A percentile compares a stretch with the other conserved stretches of the same genome.
phyloP scores from a whole-genome alignment of 352 stramenopile genomes.

The Globisporangium yorkense region DNA sequence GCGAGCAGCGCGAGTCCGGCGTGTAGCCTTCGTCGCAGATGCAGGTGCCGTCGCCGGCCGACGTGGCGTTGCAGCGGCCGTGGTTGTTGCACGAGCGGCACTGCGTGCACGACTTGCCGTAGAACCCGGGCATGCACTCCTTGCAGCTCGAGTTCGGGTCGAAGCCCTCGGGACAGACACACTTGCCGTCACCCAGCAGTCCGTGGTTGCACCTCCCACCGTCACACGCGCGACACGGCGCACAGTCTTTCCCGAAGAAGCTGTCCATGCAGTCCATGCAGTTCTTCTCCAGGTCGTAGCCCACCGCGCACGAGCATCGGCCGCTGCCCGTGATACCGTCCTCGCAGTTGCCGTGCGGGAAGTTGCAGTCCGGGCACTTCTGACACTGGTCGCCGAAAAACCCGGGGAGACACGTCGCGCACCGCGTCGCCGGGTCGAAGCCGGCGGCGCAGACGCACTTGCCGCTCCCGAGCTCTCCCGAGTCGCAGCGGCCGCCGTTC shows the following conservation, averaged over 20 bases:
- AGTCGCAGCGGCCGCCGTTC: slow-evolving; percentile 70
- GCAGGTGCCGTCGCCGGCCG: slow-evolving; percentile 56
- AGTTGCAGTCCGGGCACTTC: slow-evolving; percentile 79
- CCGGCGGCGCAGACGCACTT: slow-evolving; percentile 67
- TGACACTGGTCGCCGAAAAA: slow-evolving; percentile 70
- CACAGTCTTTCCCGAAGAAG: slow-evolving; percentile 69
- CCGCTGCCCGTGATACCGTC: slow-evolving; percentile 74
- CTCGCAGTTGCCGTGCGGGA: slow-evolving; percentile 80
- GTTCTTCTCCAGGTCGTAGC: slow-evolving; percentile 61
- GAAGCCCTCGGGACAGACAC: slow-evolving; percentile 79
- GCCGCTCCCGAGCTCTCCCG: slow-evolving; percentile 45
- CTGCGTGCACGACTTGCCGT: slow-evolving; percentile 66
- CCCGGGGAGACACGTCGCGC: slow-evolving; percentile 67
- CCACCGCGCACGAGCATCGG: slow-evolving; percentile 79
- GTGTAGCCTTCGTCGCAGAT: slow-evolving; percentile 86
- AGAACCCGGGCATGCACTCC: slow-evolving; percentile 66
- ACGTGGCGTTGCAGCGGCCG: slow-evolving; percentile 72
- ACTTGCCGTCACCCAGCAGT: slow-evolving; percentile 65
- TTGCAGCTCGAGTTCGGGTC: slow-evolving; percentile 63
- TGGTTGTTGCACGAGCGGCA: slow-evolving; percentile 84
- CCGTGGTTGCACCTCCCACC: slow-evolving; percentile 78
- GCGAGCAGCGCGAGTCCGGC: slow-evolving; percentile 57
- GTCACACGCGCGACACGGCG: slow-evolving; percentile 77
- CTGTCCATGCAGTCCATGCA: slow-evolving; percentile 83
- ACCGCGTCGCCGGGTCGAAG: slow-evolving; percentile 71